Percentiles rank a stretch among this genome's conserved stretches.
These are phyloP conservation scores for Trichoderma sp. DNA, from an alignment of 2,329 filamentous ascomycete genomes.

Conservation along the genomic window DNA sequence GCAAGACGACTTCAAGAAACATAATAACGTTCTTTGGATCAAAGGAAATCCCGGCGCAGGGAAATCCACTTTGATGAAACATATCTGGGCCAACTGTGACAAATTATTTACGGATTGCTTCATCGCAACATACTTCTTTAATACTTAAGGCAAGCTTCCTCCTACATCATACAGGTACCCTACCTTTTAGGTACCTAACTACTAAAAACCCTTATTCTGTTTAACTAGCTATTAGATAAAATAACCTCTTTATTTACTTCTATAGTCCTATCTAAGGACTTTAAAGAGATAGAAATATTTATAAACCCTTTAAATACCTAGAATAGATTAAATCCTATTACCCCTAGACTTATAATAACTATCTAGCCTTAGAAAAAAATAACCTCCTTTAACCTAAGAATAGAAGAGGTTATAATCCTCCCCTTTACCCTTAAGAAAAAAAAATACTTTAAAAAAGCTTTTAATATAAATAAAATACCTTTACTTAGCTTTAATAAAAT, in stretches of 20 bases:
- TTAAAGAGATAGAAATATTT: background rate
- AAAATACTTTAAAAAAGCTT: no score
- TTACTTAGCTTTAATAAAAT: no score
- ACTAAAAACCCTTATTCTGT: background rate
- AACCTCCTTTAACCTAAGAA: no score
- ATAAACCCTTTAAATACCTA: background rate
- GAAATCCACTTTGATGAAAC: background rate
- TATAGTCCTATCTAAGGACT: background rate
- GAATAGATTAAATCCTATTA: background rate
- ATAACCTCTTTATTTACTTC: background rate
- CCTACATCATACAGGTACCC: no score
- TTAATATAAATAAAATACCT: no score
- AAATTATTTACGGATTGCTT: no score
- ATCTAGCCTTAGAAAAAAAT: accelerated
- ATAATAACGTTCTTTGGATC: background rate
- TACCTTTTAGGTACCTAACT: no score
- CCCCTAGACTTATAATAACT: no score
- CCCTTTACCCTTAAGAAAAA: no score
- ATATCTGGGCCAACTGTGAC: background rate
- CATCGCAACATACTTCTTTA: background rate
- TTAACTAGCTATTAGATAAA: background rate
- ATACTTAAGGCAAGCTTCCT: no score
- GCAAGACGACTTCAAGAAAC: no score
- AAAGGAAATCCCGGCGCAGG: background rate
- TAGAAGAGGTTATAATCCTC: no score